These are phyloP conservation scores for Aureobasidium mangrovei DNA, from an alignment of 2,329 filamentous ascomycete species.

Conservation along the genomic window DNA sequence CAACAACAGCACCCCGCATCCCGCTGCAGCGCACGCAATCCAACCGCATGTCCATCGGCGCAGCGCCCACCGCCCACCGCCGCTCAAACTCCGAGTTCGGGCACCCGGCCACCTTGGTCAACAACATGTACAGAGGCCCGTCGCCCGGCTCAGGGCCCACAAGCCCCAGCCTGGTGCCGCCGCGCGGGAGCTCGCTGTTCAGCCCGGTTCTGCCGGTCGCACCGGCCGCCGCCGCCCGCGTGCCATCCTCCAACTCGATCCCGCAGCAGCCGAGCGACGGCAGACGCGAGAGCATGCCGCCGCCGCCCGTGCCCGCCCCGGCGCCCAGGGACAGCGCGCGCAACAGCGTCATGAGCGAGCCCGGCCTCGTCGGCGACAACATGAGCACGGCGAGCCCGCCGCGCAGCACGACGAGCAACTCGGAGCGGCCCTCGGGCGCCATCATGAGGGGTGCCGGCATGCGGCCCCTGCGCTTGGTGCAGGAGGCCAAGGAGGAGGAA, in stretches of 20 bases:
- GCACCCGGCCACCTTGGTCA: conserved; percentile 61
- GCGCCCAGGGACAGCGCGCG: conserved; percentile 24
- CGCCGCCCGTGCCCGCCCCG: not conserved
- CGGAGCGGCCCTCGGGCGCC: conserved; percentile 28
- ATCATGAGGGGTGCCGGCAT: conserved; percentile 57
- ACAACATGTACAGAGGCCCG: conserved; percentile 79
- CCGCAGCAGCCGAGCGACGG: conserved; percentile 24
- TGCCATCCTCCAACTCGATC: conserved; percentile 43
- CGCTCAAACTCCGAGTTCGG: conserved; percentile 37
- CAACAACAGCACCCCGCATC: conserved; percentile 66
- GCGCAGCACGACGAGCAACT: conserved; percentile 44
- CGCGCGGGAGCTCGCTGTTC: conserved; percentile 56
- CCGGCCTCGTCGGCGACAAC: conserved; percentile 15
- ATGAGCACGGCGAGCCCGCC: conserved; percentile 41
- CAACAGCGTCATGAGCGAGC: conserved; percentile 26
- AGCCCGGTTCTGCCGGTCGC: conserved; percentile 36
- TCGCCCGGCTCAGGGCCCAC: conserved; percentile 25
- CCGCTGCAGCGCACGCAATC: conserved; percentile 54
- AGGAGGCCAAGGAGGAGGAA: conserved; percentile 50
- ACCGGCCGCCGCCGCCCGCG: conserved; percentile 40
- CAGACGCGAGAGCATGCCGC: conserved; percentile 7
- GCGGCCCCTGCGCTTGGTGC: conserved; percentile 75
- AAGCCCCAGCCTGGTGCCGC: conserved; percentile 48
- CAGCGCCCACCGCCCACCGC: conserved; percentile 25
- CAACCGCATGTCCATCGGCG: conserved; percentile 34